phyloP scores from a whole-genome alignment of 345 rosid species.

The Punica granatum region DNA sequence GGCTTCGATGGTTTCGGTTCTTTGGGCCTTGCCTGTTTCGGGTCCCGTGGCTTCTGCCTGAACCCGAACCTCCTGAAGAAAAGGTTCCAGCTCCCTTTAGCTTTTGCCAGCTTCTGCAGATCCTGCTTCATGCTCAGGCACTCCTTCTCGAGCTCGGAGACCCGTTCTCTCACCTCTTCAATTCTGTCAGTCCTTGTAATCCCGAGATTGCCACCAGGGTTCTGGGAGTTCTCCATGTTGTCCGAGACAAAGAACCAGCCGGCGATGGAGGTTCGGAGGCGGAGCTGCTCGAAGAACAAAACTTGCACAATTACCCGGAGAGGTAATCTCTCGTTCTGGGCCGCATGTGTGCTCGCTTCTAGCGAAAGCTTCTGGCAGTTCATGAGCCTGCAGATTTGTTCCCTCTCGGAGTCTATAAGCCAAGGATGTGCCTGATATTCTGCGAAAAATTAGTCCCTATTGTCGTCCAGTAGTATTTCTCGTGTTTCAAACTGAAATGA shows the following conservation, averaged over 20 bases:
- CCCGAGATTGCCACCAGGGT: constrained; percentile 33
- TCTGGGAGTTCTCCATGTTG: constrained; percentile 33
- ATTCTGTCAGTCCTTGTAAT: constrained; percentile 31
- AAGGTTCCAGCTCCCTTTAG: constrained; percentile 56
- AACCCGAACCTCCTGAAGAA: constrained; percentile 38
- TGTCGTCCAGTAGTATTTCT: no score
- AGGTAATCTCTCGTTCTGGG: constrained; percentile 90
- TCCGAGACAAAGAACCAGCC: constrained; percentile 69
- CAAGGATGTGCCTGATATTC: constrained; percentile 78
- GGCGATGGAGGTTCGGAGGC: constrained; percentile 66
- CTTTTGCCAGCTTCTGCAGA: constrained; percentile 56
- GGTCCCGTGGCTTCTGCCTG: constrained; percentile 21
- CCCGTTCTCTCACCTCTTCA: constrained; percentile 56
- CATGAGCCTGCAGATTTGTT: constrained; percentile 66
- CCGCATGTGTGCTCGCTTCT: constrained; percentile 89
- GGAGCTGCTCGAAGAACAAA: constrained; percentile 81
- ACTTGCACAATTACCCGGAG: constrained; percentile 82
- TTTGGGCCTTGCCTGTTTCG: background rate
- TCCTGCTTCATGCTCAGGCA: constrained; percentile 72
- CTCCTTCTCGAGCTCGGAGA: constrained; percentile 71
- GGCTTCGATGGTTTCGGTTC: constrained; percentile 12
- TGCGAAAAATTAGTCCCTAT: background rate
- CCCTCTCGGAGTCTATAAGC: constrained; percentile 74
- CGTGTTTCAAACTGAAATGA: background rate
- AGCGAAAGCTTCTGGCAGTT: constrained; percentile 86